Evolutionary conservation across 352 stramenopile species (phyloP).

Genomic region (Phytophthora aleatoria): DNA sequence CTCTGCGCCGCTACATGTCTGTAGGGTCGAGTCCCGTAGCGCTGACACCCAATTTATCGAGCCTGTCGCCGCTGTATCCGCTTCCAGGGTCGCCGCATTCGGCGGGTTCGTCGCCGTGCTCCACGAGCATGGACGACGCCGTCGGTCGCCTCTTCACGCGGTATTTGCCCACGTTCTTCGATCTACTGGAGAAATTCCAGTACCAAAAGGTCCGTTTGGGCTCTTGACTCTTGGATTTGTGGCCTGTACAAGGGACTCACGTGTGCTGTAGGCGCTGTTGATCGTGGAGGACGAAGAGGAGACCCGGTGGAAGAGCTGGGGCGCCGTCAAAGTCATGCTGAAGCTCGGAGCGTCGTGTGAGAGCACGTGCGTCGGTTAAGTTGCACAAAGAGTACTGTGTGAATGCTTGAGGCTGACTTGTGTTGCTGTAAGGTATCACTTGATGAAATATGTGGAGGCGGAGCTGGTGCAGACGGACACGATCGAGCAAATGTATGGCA

Average conservation of each 20-base stretch:
- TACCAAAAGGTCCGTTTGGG: slow-evolving; percentile 50
- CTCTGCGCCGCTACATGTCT: slow-evolving; percentile 36
- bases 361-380: slow-evolving; percentile 48
- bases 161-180: slow-evolving; percentile 63
- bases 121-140: slow-evolving; percentile 46
- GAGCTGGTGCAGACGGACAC: slow-evolving; percentile 54
- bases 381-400: not conserved
- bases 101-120: slow-evolving; percentile 24
- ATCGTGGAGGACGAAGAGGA: slow-evolving; percentile 48
- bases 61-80: slow-evolving; percentile 50
- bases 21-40: slow-evolving; percentile 49
- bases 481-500: slow-evolving; percentile 68
- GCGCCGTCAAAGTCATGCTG: slow-evolving; percentile 57
- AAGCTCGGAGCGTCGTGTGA: slow-evolving; percentile 67
- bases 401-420: slow-evolving; percentile 7
- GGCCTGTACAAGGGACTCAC: not conserved
- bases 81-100: slow-evolving; percentile 31
- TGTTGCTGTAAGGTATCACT: slow-evolving; percentile 49
- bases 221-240: not conserved
- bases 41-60: slow-evolving; percentile 49
- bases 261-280: slow-evolving; percentile 38
- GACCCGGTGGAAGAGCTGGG: slow-evolving; percentile 55
- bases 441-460: slow-evolving; percentile 72
- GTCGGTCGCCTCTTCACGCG: slow-evolving; percentile 53
- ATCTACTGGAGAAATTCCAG: slow-evolving; percentile 64